Base-by-base conservation (phyloP, 495 filamentous ascomycete genomes). In the Podospora appendiculata region DNA sequence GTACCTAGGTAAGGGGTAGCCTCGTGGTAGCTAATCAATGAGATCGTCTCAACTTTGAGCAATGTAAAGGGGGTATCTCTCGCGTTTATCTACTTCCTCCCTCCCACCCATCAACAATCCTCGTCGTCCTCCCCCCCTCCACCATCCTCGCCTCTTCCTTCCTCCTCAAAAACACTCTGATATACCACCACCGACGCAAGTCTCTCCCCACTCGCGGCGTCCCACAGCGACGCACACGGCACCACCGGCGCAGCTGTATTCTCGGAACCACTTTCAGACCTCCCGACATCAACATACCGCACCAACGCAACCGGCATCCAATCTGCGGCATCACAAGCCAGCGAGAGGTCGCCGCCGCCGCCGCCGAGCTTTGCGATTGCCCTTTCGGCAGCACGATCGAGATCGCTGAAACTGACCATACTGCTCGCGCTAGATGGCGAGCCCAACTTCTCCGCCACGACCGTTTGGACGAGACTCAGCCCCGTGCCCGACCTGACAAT, bases 221-320 rank as follows among this genome's bases (percentile, higher is more conserved):
- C 50, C 61, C 61, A 64, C 32, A 64, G 43, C 34, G 60, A 61
- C 41, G 36, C 41, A 33, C 56, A 63, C 16, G 61, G 58, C 45
- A 66, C 56, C 19, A 66, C 58, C 10, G 53, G 41, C 12, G 4
- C 44, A 14, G 4, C 41, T 2, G 10, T 25, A 13, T 8, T 10
- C 44, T 32, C 44, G 32, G 13, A n/a, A 12, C 44, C 25, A 35
- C n/a, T 4, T 4, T 14, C n/a, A 45, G 48, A 41, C 18, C 41
- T 33, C 32, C 18, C 39, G 11, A 43, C 50, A 43, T 57, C 52
- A 14, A 61, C 47, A 45, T 59, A 59, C 38, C 50, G 57, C 17
- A 48, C 55, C 43, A 50, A 50, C 2, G 32, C 50, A 11, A 6
- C 35, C 18, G 19, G 50, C 40, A 43, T 45, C 4, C 8, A 19